Percentiles rank a stretch among this genome's conserved stretches.
phyloP scores from a whole-genome alignment of 228 moss, liverwort and hornwort genomes.

The Sphagnum magellanicum region DNA sequence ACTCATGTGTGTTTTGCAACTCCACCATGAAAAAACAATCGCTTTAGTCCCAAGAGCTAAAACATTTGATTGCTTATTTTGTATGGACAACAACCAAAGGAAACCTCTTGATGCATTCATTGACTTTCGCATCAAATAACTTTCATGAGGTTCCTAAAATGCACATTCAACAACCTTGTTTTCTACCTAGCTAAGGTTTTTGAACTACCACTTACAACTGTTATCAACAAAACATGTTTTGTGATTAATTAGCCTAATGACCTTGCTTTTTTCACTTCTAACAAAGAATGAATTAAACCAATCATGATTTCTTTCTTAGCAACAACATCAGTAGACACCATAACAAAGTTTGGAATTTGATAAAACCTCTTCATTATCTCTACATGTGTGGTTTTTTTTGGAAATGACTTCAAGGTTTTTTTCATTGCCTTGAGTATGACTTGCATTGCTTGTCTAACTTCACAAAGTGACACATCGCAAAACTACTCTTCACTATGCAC shows the following conservation, averaged over 20 bases:
- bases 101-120: background rate
- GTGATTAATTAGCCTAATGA: background rate
- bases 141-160: background rate
- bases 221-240: background rate
- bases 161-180: background rate
- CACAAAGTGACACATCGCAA: background rate
- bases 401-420: background rate
- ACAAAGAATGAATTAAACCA: background rate
- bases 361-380: too few relatives aligned
- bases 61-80: background rate
- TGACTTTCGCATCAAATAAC: too few relatives aligned
- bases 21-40: background rate
- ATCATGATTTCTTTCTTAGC: too few relatives aligned
- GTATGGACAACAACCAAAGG: background rate
- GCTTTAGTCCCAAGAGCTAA: background rate
- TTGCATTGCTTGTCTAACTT: background rate
- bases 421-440: background rate
- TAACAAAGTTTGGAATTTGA: too few relatives aligned
- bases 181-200: background rate
- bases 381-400: too few relatives aligned
- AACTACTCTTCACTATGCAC: background rate
- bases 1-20: background rate
- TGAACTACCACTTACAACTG: background rate
- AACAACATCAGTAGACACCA: too few relatives aligned
- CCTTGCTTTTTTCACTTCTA: background rate